These are phyloP conservation scores for Sporothrix curviconia DNA, from an alignment of 2,329 filamentous ascomycete species.

Conservation along the genomic window DNA sequence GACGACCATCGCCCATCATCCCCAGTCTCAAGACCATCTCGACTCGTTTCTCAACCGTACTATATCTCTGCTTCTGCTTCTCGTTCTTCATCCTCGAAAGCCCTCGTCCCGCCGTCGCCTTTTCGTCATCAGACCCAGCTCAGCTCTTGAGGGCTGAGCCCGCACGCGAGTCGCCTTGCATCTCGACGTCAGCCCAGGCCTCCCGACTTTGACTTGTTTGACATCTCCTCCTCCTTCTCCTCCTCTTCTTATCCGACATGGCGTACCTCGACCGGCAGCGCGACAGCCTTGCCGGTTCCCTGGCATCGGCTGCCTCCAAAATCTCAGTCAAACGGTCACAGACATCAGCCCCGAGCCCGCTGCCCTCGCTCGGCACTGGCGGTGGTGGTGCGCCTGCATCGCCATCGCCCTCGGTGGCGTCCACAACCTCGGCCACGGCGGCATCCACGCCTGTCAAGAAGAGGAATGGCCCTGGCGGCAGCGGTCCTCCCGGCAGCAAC, in stretches of 20 bases:
- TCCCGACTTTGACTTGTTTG: background rate
- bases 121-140: too few relatives aligned
- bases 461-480: conserved; percentile 41
- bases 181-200: background rate
- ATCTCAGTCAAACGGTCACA: conserved; percentile 46
- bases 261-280: conserved; percentile 62
- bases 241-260: conserved; percentile 4
- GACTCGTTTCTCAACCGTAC: too few relatives aligned
- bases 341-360: conserved; percentile 43
- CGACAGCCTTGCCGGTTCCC: conserved; percentile 54
- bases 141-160: too few relatives aligned
- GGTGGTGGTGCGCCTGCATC: conserved; percentile 47
- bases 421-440: conserved; percentile 41
- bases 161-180: too few relatives aligned
- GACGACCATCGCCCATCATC: background rate
- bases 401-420: conserved; percentile 53
- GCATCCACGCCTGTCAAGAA: conserved; percentile 59
- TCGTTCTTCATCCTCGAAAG: background rate
- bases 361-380: conserved; percentile 54
- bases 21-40: background rate
- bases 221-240: background rate
- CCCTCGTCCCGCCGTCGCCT: too few relatives aligned
- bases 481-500: background rate
- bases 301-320: conserved; percentile 58
- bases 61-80: background rate